Percentiles rank a stretch among this genome's conserved stretches.
Evolutionary conservation across 1,284 basidiomycete species (phyloP).

Genomic region (Veloporphyrellus conicus): DNA sequence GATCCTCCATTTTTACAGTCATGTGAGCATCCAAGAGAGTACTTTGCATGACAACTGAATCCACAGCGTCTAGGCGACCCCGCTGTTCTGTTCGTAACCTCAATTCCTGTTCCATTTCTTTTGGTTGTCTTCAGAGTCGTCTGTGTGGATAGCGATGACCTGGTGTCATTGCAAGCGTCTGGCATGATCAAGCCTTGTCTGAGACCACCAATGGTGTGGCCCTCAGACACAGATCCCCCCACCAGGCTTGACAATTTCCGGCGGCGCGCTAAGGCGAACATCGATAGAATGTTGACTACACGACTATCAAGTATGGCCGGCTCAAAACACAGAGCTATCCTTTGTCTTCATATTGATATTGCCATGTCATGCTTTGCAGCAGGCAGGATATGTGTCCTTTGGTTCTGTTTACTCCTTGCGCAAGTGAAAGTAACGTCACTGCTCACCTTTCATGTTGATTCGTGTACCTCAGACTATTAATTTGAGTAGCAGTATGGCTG

Average conservation of each 20-base stretch:
- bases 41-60: neutral
- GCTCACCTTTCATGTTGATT: constrained; percentile 98
- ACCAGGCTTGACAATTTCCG: constrained; percentile 99
- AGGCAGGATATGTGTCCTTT: constrained; percentile 92
- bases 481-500: too few relatives aligned
- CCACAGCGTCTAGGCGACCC: constrained; percentile 70
- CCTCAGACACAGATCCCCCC: constrained; percentile 67
- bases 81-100: constrained; percentile 96
- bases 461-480: constrained; percentile 52
- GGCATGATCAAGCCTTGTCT: constrained; percentile 70
- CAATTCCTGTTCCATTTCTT: constrained; percentile 82
- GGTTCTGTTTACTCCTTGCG: constrained; percentile 23
- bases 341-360: constrained; percentile 98
- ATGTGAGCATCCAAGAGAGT: constrained; percentile 92
- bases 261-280: constrained; percentile 94
- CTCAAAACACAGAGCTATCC: constrained; percentile 78
- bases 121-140: constrained; percentile 89
- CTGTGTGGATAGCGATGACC: constrained; percentile 48
- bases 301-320: constrained; percentile 89
- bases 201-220: constrained; percentile 1
- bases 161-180: constrained; percentile 54
- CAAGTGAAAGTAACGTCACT: constrained; percentile 76
- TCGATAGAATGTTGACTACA: constrained; percentile 94
- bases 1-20: constrained; percentile 82
- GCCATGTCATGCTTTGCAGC: constrained; percentile 94